A percentile compares a stretch with the other conserved stretches of the same genome.
Evolutionary conservation across 2,329 filamentous ascomycete species (phyloP).

Genomic region (Botrytis elliptica): DNA sequence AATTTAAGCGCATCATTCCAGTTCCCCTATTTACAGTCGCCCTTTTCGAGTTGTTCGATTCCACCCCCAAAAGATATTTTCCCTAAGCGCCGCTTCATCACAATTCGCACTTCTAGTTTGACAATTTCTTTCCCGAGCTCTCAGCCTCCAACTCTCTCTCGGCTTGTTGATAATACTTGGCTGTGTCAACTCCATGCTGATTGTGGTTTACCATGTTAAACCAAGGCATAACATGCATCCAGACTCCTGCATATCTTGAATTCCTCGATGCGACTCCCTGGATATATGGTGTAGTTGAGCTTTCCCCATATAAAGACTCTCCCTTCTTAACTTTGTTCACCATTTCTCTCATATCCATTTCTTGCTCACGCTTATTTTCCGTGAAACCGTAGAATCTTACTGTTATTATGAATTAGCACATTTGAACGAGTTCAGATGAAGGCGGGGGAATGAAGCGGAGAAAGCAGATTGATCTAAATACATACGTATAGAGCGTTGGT

Average conservation of each 20-base stretch:
- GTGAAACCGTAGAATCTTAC: slow-evolving; percentile 94
- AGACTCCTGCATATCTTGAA: slow-evolving; percentile 84
- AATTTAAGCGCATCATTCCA: slow-evolving; percentile 5
- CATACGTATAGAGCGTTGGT: slow-evolving; percentile 80
- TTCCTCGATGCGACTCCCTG: slow-evolving; percentile 92
- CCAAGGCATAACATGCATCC: slow-evolving; percentile 85
- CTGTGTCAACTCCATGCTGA: slow-evolving; percentile 91
- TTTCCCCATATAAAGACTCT: slow-evolving; percentile 83
- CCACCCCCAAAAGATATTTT: slow-evolving; percentile 13
- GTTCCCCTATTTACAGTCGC: slow-evolving; percentile 20
- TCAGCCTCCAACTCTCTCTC: slow-evolving; percentile 91
- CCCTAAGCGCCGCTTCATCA: background rate
- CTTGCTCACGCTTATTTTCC: slow-evolving; percentile 87
- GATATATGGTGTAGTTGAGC: slow-evolving; percentile 77
- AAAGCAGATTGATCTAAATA: slow-evolving; percentile 31
- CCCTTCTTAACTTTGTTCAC: slow-evolving; percentile 92
- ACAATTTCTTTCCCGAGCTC: slow-evolving; percentile 42
- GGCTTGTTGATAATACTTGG: slow-evolving; percentile 96
- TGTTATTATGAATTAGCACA: slow-evolving; percentile 41
- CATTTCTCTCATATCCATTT: slow-evolving; percentile 99
- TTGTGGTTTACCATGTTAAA: slow-evolving; percentile 98
- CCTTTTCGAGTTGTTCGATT: slow-evolving; percentile 1
- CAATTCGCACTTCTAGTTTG: slow-evolving; percentile 1
- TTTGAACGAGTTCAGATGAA: background rate
- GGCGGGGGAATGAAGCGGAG: background rate